phyloP scores from a whole-genome alignment of 306 rosid genomes.

The Rosa persica region DNA sequence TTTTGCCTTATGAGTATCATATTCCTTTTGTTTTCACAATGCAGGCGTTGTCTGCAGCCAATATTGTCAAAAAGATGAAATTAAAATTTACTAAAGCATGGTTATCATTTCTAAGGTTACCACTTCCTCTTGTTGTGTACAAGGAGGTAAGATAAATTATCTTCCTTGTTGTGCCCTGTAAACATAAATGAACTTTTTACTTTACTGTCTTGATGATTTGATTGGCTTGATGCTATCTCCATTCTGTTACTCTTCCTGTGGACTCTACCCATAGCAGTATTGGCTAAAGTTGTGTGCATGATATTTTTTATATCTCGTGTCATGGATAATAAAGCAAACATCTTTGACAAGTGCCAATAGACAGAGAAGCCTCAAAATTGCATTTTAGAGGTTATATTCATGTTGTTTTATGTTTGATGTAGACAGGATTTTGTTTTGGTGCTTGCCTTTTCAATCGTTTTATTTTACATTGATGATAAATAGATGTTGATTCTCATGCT shows the following conservation, averaged over 20 bases:
- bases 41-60: constrained; percentile 59
- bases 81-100: constrained; percentile 89
- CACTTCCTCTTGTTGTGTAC: constrained; percentile 86
- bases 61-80: constrained; percentile 66
- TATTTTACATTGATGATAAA: neutral
- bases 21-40: constrained; percentile 22
- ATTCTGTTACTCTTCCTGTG: neutral
- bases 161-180: neutral
- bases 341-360: neutral
- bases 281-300: neutral
- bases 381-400: neutral
- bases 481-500: constrained; percentile 9
- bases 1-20: neutral
- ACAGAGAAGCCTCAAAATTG: neutral
- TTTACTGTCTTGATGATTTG: neutral
- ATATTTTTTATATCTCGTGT: neutral
- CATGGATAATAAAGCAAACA: neutral
- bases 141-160: constrained; percentile 62
- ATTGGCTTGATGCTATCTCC: neutral
- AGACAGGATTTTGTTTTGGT: neutral
- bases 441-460: neutral
- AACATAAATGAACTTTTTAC: neutral
- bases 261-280: neutral
- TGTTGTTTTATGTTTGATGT: neutral
- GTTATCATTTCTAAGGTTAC: constrained; percentile 72